Evolutionary conservation across 176 grass and related monocot genomes (phyloP), one percentile per base, ranked within the genome.

Genomic region (Poa pratensis): DNA sequence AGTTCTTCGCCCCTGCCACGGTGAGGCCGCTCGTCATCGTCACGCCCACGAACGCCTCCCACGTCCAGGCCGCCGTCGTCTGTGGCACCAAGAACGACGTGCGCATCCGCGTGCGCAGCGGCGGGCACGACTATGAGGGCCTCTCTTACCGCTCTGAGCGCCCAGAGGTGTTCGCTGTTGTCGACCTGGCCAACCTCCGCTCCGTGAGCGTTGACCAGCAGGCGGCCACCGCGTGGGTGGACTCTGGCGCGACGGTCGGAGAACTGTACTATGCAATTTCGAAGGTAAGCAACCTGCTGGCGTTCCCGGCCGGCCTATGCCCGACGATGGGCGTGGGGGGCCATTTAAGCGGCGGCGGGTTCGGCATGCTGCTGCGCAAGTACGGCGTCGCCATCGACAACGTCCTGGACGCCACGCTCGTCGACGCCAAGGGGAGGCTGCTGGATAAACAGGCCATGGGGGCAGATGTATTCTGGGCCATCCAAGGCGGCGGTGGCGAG

Each of bases 71-170:
- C 23, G 66, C 82, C 15, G 85, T 94, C 8, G 1, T 57, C 46
- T 94, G 91, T 55, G 77, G 91, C 85, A 78, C 78, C 52, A 68
- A 20, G 45, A 20, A 76, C 13, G 63, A 54, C 34, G n/a, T 94
- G 28, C 78, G 60, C 52, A 5, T 97, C 57, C 87, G 89, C 63
- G 85, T 92, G 20, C 78, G 94, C 79, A 97, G 91, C 57, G 91
- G 89, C 7, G 94, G 94, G 2, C 91, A 96, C 76, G 94, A 93
- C 82, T 96, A 91, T 60, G 90, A 95, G 80, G 93, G 94, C 57
- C 87, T 97, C 9, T 97, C 94, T 1, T 90, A 80, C 80, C 60
- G 91, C 0, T 88, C 91, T 1, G 76, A 40, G 50, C 48, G 76
- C 7, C 20, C 75, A 7, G 80, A 89, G 66, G 12, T 2, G 78